Evolutionary conservation across 768 basidiomycete genomes (phyloP).

Genomic region (Exidia glandulosa): DNA sequence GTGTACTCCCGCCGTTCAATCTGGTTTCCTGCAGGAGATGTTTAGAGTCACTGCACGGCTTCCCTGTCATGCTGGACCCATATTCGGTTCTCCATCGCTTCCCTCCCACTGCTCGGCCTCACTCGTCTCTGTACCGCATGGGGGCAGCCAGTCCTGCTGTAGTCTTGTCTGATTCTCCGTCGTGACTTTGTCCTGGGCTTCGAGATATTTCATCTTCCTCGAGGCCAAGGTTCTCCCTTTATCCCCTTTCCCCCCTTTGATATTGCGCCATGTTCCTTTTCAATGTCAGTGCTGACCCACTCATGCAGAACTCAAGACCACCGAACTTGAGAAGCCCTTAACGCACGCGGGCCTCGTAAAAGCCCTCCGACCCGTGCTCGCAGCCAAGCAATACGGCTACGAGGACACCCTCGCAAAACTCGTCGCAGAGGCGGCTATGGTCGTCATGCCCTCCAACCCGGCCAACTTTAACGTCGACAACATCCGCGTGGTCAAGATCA

Average conservation of each 20-base stretch:
- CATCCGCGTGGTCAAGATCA: constrained; percentile 95
- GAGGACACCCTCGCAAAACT: constrained; percentile 74
- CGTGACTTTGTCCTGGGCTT: too few species aligned
- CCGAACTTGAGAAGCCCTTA: constrained; percentile 30
- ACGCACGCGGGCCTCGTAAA: constrained; percentile 56
- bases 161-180: too few species aligned
- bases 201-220: too few species aligned
- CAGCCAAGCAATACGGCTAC: constrained; percentile 93
- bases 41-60: too few species aligned
- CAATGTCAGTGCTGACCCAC: not conserved
- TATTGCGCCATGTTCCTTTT: not conserved
- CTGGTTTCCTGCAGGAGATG: too few species aligned
- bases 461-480: constrained; percentile 98
- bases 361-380: constrained; percentile 84
- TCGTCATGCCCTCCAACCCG: constrained; percentile 80
- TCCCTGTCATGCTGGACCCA: too few species aligned
- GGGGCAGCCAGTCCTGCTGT: too few species aligned
- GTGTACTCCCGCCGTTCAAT: too few species aligned
- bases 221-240: too few species aligned
- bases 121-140: too few species aligned
- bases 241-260: not conserved
- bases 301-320: not conserved
- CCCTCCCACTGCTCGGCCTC: too few species aligned
- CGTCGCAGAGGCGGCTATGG: constrained; percentile 86
- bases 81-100: too few species aligned